Conservation (phyloP, 1,284 basidiomycete species). For the Ceratobasidium sp. region DNA sequence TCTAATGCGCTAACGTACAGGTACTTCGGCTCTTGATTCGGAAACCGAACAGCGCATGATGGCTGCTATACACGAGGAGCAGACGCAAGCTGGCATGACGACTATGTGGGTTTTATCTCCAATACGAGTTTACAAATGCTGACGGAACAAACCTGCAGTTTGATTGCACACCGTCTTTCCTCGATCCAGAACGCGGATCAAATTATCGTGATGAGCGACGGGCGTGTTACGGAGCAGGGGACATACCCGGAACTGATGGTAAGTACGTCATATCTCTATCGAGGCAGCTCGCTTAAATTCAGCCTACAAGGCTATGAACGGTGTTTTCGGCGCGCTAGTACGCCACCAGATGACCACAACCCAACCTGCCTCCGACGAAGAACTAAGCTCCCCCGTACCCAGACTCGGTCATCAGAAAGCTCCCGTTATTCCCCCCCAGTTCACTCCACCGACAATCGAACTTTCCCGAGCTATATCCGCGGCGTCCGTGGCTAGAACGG, state of each 20-base stretch:
- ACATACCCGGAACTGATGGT: conserved; percentile 58
- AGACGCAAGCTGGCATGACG: conserved; percentile 54
- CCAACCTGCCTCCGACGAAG: not conserved
- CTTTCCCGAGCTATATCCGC: conserved; percentile 14
- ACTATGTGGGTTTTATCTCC: conserved; percentile 50
- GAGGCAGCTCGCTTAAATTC: not conserved
- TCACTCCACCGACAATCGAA: conserved; percentile 2
- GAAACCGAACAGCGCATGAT: conserved; percentile 60
- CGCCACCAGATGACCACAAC: conserved; percentile 8
- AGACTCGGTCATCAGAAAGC: not conserved
- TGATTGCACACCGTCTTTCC: conserved; percentile 64
- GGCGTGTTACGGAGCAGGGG: conserved; percentile 60
- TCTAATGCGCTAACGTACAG: conserved; percentile 36
- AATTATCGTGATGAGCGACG: conserved; percentile 64
- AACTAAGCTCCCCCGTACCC: not conserved
- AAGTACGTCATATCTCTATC: not conserved
- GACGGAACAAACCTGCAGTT: not conserved
- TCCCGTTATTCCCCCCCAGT: not conserved
- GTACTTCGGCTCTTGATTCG: conserved; percentile 59
- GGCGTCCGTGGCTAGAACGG: conserved; percentile 10
- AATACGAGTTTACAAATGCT: not conserved
- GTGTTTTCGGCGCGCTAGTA: conserved; percentile 35
- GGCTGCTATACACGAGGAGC: conserved; percentile 55
- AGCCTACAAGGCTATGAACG: conserved; percentile 9
- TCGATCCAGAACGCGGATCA: conserved; percentile 65